Evolutionary conservation across 176 grass and related monocot species (phyloP), one percentile per base, ranked within the genome.

Genomic region (Olyra latifolia): DNA sequence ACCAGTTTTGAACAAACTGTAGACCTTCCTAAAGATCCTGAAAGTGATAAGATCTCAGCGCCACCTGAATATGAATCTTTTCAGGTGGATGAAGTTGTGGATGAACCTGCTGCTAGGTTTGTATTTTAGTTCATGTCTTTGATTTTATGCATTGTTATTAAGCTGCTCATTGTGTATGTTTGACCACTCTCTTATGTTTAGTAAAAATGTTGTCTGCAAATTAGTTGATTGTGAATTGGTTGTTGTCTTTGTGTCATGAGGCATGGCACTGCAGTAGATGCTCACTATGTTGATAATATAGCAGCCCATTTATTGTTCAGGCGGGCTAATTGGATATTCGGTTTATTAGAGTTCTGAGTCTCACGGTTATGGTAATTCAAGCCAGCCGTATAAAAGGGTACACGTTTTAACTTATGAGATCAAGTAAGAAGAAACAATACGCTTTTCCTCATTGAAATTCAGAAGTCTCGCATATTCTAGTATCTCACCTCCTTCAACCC

Each of bases 81-180:
- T 66, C 73, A 80, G 23, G 72, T 44, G 50, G 67, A 84, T 46
- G 80, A 77, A 77, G 71, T 39, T 74, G 39, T 55, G 44, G 91
- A 87, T 54, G 76, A 85, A 57, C 77, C 73, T 83, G 72, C 74
- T 35, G 47, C 64, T 76, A 91, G 91, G 91, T 94, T 45, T 75
- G 87, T 76, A 45, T 58, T 50, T 58, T 67, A 56, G 54, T 38
- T 82, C 46, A 54, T 28, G 62, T 76, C 13, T 49, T 56, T 9
- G 27, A 22, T 17, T 6, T 45, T 22, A 63, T 79, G 30, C 20
- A 63, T 27, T 53, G 5, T n/a, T n/a, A 63, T 73, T 62, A 8
- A 62, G 32, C 15, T 49, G 66, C 61, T 62, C 4, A 17, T 59
- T 14, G 12, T 50, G 48, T 80, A 80, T 80, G 49, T 70, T 80